These are phyloP conservation scores for Hyphopichia khmerensis DNA, from an alignment of 1,139 yeast species.

Conservation along the genomic window DNA sequence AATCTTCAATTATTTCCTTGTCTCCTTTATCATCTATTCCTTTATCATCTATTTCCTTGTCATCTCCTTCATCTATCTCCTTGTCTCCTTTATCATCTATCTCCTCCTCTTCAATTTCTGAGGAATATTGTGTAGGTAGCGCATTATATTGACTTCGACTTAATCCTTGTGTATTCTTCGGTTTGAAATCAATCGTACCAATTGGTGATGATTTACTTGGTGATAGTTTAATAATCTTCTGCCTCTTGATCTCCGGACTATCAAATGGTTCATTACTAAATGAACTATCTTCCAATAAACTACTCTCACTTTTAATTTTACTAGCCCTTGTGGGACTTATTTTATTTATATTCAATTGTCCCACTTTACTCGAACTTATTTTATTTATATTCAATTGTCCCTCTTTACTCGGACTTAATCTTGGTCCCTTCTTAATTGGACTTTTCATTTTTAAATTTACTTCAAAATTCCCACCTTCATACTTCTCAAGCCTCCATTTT, in stretches of 20 bases:
- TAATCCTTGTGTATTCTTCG: not conserved
- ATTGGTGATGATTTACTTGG: not conserved
- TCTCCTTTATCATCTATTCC: not conserved
- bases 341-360: too few relatives aligned
- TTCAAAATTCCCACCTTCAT: too few relatives aligned
- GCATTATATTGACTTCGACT: slow-evolving; percentile 1
- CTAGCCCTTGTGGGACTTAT: not conserved
- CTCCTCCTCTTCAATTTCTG: slow-evolving; percentile 4
- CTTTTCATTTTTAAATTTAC: too few relatives aligned
- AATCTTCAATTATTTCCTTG: slow-evolving; percentile 17
- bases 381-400: too few relatives aligned
- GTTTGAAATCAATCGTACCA: not conserved
- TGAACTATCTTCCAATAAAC: not conserved
- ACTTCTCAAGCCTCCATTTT: not conserved
- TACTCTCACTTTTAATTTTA: not conserved
- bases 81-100: too few relatives aligned
- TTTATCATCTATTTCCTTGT: too few relatives aligned
- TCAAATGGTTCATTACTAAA: too few relatives aligned
- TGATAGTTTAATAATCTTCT: not conserved
- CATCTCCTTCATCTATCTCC: too few relatives aligned
- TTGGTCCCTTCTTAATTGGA: too few relatives aligned
- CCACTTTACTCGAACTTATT: too few relatives aligned
- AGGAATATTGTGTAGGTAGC: slow-evolving; percentile 10
- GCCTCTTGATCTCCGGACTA: too few relatives aligned
- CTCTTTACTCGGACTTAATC: too few relatives aligned